Evolutionary conservation across 305 asterid genomes (phyloP).

Genomic region (Fraxinus paxiana): DNA sequence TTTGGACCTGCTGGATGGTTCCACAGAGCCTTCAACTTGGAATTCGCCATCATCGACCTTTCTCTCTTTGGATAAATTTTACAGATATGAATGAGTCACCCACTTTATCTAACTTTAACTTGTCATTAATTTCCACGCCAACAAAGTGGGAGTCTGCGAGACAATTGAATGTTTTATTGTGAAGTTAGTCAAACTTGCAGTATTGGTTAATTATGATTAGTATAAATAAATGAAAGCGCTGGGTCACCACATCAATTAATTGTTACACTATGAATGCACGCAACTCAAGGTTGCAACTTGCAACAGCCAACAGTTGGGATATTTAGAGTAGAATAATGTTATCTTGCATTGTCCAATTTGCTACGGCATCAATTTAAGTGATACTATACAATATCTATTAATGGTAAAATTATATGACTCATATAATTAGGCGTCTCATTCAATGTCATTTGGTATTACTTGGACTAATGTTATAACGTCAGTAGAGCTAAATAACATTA

Average conservation of each 20-base stretch:
- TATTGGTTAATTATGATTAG: not conserved
- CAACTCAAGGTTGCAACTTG: not conserved
- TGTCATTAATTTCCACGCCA: not conserved
- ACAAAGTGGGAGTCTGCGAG: not conserved
- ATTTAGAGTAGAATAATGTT: not conserved
- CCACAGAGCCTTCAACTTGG: slow-evolving; percentile 25
- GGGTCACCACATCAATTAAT: not conserved
- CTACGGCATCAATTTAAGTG: too few relatives aligned
- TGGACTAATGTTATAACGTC: too few relatives aligned
- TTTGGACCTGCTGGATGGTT: slow-evolving; percentile 44
- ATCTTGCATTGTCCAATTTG: too few relatives aligned
- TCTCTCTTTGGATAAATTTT: not conserved
- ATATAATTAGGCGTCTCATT: not conserved
- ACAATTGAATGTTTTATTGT: not conserved
- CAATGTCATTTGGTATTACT: not conserved
- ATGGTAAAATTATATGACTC: not conserved
- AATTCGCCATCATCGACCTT: not conserved
- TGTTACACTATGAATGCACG: not conserved
- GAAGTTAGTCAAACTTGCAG: not conserved
- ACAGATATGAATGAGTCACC: not conserved
- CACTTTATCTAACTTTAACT: not conserved
- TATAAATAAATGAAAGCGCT: not conserved
- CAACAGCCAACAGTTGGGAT: not conserved
- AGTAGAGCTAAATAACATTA: not conserved
- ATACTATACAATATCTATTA: too few relatives aligned